Evolutionary conservation across 2,329 filamentous ascomycete species (phyloP), one percentile per base, ranked within the genome.

Genomic region (Orbilia javanica): DNA sequence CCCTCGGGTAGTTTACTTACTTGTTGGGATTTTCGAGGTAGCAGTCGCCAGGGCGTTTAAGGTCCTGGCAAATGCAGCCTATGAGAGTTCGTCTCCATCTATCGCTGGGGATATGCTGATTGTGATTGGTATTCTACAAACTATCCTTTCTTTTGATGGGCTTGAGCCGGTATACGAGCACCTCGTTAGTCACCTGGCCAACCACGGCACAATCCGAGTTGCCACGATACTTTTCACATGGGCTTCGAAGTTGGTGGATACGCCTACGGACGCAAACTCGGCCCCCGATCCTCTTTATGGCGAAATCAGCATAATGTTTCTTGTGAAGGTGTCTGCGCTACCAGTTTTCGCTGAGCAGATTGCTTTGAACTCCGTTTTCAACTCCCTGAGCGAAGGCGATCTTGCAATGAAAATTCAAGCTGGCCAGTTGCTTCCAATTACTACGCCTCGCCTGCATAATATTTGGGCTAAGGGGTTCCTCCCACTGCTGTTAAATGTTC

Each of bases 381-480:
- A 90, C 81, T 79, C 79, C 15, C 92, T 93, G 78, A 86, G 98
- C 63, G 80, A 80, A 25, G 93, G 94, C 63, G 94, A 91, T 79
- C 86, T 98, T 20, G 91, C 92, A 7, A 90, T 90, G 70, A 91
- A 92, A 83, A 91, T 97, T 84, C 90, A 92, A 8, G 90, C 91
- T 65, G 88, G 88, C 55, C 91, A 94, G 73, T 92, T 92, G 1
- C 94, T 94, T 0, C 94, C 96, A 79, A 92, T 96, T 2, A 87
- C 91, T 0, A 85, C 88, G 0, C 89, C 90, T 79, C 90, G 95
- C 27, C 90, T 97, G 82, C 97, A 97, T 85, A 88, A 89, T 65
- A 94, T 98, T 82, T 99, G 96, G 96, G 90, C 90, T 20, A 92
- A 93, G 80, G 96, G 93, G 0, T 88, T 98, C 72, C 87, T 99